A percentile compares a stretch with the other conserved stretches of the same genome.
Conservation (phyloP, 306 rosid species). For the Rubus idaeus region DNA sequence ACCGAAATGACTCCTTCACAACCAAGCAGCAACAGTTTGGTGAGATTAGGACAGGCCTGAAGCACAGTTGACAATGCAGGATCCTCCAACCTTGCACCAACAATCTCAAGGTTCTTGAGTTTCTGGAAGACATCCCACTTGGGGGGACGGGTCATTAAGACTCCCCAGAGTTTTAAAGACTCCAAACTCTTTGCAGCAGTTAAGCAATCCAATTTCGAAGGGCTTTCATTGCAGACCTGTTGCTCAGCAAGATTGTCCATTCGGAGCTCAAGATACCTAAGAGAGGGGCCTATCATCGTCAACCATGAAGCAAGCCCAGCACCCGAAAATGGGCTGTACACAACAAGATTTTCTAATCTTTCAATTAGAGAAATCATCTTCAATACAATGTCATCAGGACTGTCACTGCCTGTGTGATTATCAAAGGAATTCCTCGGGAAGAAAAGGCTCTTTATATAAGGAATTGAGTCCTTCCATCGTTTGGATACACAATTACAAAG, state of each 20-base stretch:
- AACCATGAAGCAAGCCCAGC: conserved; percentile 88
- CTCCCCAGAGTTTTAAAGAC: conserved; percentile 89
- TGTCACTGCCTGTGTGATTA: conserved; percentile 32
- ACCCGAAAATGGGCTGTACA: conserved; percentile 73
- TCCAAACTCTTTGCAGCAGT: conserved; percentile 60
- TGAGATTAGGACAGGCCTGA: conserved; percentile 60
- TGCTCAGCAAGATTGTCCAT: conserved; percentile 69
- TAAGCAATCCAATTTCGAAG: conserved; percentile 73
- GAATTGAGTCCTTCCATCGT: conserved; percentile 70
- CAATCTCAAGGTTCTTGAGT: conserved; percentile 78
- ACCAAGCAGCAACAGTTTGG: conserved; percentile 71
- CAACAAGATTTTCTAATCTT: conserved; percentile 69
- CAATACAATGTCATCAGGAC: conserved; percentile 57
- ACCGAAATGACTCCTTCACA: conserved; percentile 75
- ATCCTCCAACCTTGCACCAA: conserved; percentile 79
- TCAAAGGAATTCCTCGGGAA: conserved; percentile 86
- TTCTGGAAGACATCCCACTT: conserved; percentile 71
- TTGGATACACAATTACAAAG: conserved; percentile 83
- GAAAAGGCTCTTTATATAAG: conserved; percentile 60
- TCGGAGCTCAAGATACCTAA: conserved; percentile 74
- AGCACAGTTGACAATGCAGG: conserved; percentile 51
- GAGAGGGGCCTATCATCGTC: conserved; percentile 48
- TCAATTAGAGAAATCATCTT: conserved; percentile 64
- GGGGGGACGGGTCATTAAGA: conserved; percentile 64
- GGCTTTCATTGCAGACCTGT: conserved; percentile 43